Evolutionary conservation across 2,329 filamentous ascomycete genomes (phyloP).

Genomic region (Chrysosporium keratinophilum): DNA sequence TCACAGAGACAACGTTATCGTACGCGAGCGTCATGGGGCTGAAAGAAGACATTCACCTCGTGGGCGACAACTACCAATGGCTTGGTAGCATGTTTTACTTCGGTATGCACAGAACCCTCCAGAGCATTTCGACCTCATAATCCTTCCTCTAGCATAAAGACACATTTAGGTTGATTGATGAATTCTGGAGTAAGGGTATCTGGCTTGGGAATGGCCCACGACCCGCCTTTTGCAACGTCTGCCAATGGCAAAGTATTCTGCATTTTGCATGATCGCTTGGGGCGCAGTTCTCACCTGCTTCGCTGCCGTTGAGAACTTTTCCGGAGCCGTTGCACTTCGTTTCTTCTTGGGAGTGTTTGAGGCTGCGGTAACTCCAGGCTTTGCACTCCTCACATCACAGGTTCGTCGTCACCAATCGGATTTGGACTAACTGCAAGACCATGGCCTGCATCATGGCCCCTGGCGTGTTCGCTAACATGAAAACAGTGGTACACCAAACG

Average conservation of each 20-base stretch:
- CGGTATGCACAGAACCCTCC: conserved; percentile 27
- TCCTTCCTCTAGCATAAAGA: conserved; percentile 25
- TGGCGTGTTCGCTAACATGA: neutral
- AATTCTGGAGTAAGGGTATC: conserved; percentile 29
- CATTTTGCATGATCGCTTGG: conserved; percentile 49
- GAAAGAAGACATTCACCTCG: conserved; percentile 41
- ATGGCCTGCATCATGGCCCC: neutral
- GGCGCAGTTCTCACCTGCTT: conserved; percentile 49
- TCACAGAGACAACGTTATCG: conserved; percentile 18
- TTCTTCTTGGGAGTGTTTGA: conserved; percentile 62
- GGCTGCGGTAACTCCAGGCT: conserved; percentile 57
- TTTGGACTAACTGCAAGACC: neutral
- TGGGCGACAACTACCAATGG: conserved; percentile 45
- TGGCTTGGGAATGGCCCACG: conserved; percentile 56
- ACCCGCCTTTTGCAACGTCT: conserved; percentile 54
- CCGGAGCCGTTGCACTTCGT: conserved; percentile 52
- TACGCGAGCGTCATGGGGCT: conserved; percentile 49
- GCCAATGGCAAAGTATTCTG: conserved; percentile 57
- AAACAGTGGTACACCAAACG: conserved; percentile 58
- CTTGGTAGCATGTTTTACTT: conserved; percentile 44
- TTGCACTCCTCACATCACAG: conserved; percentile 51
- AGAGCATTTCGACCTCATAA: neutral
- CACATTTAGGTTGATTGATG: neutral
- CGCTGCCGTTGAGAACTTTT: conserved; percentile 51
- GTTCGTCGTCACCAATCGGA: conserved; percentile 18